These are phyloP conservation scores for Blastomyces silverae DNA, from an alignment of 2,329 filamentous ascomycete genomes.

Conservation along the genomic window DNA sequence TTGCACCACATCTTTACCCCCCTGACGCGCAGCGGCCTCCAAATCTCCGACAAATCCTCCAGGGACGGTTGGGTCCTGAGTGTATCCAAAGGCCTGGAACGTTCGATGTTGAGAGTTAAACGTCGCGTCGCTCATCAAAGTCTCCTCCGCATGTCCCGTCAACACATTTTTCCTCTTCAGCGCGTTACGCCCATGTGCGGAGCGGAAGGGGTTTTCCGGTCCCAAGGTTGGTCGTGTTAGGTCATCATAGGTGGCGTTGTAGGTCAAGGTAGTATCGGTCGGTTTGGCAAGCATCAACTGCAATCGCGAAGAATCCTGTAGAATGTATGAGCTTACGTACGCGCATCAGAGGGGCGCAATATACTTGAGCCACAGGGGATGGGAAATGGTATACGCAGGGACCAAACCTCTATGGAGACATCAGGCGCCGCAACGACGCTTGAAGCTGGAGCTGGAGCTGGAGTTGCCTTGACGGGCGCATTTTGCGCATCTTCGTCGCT, in stretches of 20 bases:
- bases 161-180: slow-evolving; percentile 73
- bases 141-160: slow-evolving; percentile 83
- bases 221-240: slow-evolving; percentile 60
- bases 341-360: not conserved
- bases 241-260: slow-evolving; percentile 61
- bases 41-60: slow-evolving; percentile 46
- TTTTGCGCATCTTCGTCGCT: slow-evolving; percentile 43
- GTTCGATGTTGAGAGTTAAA: slow-evolving; percentile 85
- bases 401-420: slow-evolving; percentile 53
- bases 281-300: slow-evolving; percentile 49
- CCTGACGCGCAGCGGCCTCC: slow-evolving; percentile 39
- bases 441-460: slow-evolving; percentile 31
- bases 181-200: slow-evolving; percentile 47
- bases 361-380: not conserved
- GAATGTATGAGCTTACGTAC: slow-evolving; percentile 31
- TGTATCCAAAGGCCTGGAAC: slow-evolving; percentile 58
- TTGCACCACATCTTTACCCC: slow-evolving; percentile 49
- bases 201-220: slow-evolving; percentile 68
- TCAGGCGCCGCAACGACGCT: slow-evolving; percentile 47
- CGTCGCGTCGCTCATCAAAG: slow-evolving; percentile 79
- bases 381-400: slow-evolving; percentile 24
- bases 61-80: slow-evolving; percentile 43
- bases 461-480: slow-evolving; percentile 23
- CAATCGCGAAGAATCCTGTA: slow-evolving; percentile 46
- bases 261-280: slow-evolving; percentile 45